A percentile compares a stretch with the other conserved stretches of the same genome.
Evolutionary conservation across 805 yeast species (phyloP).

Genomic region (Scheffersomyces coipomensis): DNA sequence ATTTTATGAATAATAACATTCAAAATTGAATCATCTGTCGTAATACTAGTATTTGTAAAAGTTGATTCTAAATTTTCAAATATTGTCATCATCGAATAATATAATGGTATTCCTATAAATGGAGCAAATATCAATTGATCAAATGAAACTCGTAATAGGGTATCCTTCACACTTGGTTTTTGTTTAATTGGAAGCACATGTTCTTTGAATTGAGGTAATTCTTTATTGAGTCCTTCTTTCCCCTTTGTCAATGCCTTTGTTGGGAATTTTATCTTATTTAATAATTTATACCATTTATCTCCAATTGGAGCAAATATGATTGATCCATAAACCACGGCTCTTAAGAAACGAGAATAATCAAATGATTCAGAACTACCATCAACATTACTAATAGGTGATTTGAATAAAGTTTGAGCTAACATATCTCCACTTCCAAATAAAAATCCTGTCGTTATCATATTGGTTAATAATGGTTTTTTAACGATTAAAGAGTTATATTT

Average conservation of each 20-base stretch:
- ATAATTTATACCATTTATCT: constrained; percentile 61
- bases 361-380: constrained; percentile 20
- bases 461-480: constrained; percentile 43
- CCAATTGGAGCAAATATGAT: constrained; percentile 75
- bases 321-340: constrained; percentile 73
- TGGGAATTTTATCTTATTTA: constrained; percentile 45
- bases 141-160: constrained; percentile 48
- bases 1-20: constrained; percentile 43
- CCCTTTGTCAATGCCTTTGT: not conserved
- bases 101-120: constrained; percentile 64
- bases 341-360: constrained; percentile 54
- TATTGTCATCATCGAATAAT: constrained; percentile 63
- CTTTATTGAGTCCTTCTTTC: too few species aligned
- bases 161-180: constrained; percentile 8
- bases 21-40: constrained; percentile 37
- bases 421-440: constrained; percentile 75
- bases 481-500: constrained; percentile 21
- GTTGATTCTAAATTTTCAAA: too few species aligned
- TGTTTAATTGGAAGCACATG: not conserved
- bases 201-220: not conserved
- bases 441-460: constrained; percentile 48
- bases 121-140: constrained; percentile 86
- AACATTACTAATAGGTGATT: constrained; percentile 14
- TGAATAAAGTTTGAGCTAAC: constrained; percentile 62
- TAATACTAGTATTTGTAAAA: too few species aligned